Percentiles rank a stretch among this genome's conserved stretches.
These are phyloP conservation scores for Lactarius deliciosus DNA, from an alignment of 768 basidiomycete species.

Conservation along the genomic window DNA sequence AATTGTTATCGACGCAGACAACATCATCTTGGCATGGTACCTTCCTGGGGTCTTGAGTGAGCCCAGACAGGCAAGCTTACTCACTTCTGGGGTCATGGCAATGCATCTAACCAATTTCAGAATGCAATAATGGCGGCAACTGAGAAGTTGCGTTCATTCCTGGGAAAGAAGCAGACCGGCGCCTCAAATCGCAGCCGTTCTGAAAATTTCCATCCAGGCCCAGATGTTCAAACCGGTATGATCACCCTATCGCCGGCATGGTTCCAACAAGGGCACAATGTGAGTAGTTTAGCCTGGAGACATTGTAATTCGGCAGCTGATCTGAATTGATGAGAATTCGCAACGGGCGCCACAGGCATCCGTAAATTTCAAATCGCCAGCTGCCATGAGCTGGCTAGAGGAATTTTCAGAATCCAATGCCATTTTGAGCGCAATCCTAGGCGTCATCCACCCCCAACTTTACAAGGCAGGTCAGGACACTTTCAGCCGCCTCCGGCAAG, in stretches of 20 bases:
- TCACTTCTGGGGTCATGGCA: background rate
- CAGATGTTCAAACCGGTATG: background rate
- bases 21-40: background rate
- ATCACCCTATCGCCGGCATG: too few species aligned
- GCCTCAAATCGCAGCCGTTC: background rate
- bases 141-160: background rate
- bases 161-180: background rate
- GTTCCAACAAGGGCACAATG: too few species aligned
- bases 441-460: background rate
- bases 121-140: background rate
- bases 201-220: background rate
- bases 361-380: background rate
- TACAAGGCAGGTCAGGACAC: background rate
- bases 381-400: background rate
- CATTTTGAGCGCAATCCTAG: background rate
- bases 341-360: too few species aligned
- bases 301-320: background rate
- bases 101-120: background rate
- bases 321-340: background rate
- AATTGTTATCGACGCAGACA: background rate
- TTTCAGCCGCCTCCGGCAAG: background rate
- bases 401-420: background rate
- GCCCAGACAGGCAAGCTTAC: background rate
- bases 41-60: background rate
- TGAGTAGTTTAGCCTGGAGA: too few species aligned